Conservation (phyloP, 768 basidiomycete species). For the Naganishia kalamii region DNA sequence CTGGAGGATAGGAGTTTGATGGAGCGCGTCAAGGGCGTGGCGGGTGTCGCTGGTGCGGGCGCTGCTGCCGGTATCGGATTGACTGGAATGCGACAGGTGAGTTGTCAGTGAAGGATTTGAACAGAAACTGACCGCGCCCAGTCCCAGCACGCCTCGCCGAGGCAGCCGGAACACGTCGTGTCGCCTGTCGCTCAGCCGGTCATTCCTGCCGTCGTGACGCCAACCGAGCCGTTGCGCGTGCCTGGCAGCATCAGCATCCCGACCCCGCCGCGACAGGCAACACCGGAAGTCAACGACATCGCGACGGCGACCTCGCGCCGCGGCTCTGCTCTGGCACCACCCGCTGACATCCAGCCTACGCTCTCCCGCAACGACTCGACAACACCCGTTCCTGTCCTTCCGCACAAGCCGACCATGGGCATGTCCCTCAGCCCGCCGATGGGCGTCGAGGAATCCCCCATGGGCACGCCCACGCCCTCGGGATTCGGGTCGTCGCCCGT, state of each 20-base stretch:
- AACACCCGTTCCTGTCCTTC: neutral
- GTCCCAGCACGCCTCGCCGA: neutral
- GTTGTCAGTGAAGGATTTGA: neutral
- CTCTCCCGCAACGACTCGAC: neutral
- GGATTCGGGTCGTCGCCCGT: neutral
- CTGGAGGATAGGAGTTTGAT: neutral
- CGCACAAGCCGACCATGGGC: neutral
- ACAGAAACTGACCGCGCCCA: too few species aligned
- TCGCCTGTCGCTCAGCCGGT: neutral
- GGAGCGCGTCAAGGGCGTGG: constrained; percentile 8
- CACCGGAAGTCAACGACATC: neutral
- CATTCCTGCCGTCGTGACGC: neutral
- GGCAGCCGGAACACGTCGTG: neutral
- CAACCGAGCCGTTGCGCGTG: neutral
- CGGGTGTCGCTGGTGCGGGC: neutral
- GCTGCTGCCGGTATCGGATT: too few species aligned
- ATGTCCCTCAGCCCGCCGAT: constrained; percentile 4
- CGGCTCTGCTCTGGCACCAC: neutral
- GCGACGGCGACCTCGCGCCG: neutral
- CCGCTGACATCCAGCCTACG: neutral
- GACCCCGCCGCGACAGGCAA: neutral
- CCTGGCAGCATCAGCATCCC: neutral
- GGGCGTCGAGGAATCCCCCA: constrained; percentile 12
- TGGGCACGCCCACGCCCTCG: constrained; percentile 14
- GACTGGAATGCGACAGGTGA: neutral